Evolutionary conservation across 1,284 basidiomycete genomes (phyloP), one percentile per base, ranked within the genome.

Genomic region (Kwoniella shivajii): DNA sequence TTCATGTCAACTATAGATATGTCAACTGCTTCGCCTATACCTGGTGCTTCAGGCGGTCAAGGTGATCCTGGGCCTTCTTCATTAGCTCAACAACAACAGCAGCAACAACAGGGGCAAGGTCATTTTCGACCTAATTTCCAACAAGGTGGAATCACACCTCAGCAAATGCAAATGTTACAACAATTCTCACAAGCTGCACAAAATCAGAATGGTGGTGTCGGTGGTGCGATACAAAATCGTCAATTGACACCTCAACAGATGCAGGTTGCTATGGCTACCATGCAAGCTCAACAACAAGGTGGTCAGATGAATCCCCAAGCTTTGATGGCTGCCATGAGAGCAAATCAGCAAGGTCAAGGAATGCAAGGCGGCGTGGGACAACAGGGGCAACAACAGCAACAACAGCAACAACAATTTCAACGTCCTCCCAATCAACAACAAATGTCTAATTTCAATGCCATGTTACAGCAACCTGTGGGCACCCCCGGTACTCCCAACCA

Each of bases 51-150:
- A 2, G 50, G 50, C 31, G 61, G 61, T 24, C 54, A 51, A 33
- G 67, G 65, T 41, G 67, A 64, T 50, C 67, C 69, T n/a, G 69
- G 69, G 11, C 67, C 67, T 6, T 63, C 62, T 1, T 65, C 68
- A 30, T 61, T 69, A 58, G 60, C 64, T 27, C 63, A 67, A 38
- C 57, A 58, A 36, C 60, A 61, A 43, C 55, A 57, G 50, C 55
- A 59, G 43, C 57, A 44, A 27, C 51, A 54, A 29, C 59, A 55
- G n/a, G n/a, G n/a, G n/a, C 46, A 60, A 37, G 44, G 52, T 22
- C 54, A 59, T 37, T 53, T 41, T 37, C 29, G 54, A 38, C 58
- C 53, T 31, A 48, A 42, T 14, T 60, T 49, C 24, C 45, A 36
- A 27, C 56, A 55, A 43, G 33, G 48, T n/a, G 56, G 48, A 26